Base-by-base conservation (phyloP, 805 yeast species). In the Starmerella stellata region DNA sequence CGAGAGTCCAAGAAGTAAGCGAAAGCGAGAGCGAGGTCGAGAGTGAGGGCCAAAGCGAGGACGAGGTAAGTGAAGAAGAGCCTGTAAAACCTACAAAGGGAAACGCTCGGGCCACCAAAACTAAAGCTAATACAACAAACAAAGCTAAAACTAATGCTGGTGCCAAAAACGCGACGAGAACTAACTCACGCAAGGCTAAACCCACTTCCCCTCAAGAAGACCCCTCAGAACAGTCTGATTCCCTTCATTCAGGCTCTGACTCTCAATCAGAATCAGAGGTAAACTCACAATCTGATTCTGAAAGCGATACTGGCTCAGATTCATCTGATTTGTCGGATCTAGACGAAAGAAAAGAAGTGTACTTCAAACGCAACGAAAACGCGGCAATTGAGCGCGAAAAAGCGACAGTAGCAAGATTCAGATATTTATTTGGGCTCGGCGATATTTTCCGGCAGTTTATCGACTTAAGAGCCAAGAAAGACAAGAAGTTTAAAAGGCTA, bases 361-460 rank as follows among this genome's bases (percentile, higher is more conserved):
- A 46, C 24, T 43, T 46, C 17, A 38, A 43, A 20, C 30, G 39
- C 14, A 31, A 39, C 11, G 31, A 35, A 18, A 45, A 46, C 23
- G 34, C 37, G 18, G 34, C 41, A 34, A 31, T 33, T 9, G 20
- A 23, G 14, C 43, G 47, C 8, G 43, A 38, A 5, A 65, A 62
- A 30, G 77, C 70, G 46, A 87, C 87, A 0, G 70, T 83, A 18
- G 71, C 67, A 43, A 64, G 95, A 40, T 81, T 80, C 65, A 73
- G 73, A 52, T 79, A 85, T 55, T 61, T 85, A 17, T 61, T 85
- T 34, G 76, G 82, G 1, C 62, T 85, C 23, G 81, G 94, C 0
- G 92, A 79, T 45, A 61, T 87, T 38, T 85, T 85, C 54, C 73
- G 92, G 23, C 80, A 80, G 52, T 85, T 85, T 56, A 79, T 85